phyloP scores from a whole-genome alignment of 306 rosid species.

The Clitoria ternatea region DNA sequence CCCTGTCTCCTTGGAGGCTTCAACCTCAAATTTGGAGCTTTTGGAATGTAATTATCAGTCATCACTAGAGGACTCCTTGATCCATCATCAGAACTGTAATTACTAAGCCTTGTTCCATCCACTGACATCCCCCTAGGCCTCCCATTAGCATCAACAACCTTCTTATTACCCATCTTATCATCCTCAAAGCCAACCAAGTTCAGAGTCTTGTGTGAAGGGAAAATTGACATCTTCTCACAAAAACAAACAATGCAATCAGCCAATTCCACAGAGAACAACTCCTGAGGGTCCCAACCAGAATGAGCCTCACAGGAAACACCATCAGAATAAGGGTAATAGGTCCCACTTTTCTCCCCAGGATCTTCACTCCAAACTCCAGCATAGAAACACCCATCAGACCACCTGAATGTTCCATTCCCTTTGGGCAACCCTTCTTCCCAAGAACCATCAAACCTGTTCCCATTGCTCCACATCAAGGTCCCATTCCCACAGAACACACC shows the following conservation, averaged over 20 bases:
- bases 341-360: slow-evolving; percentile 57
- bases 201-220: slow-evolving; percentile 70
- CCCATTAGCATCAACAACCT: slow-evolving; percentile 30
- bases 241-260: slow-evolving; percentile 42
- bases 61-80: slow-evolving; percentile 30
- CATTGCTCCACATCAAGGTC: slow-evolving; percentile 68
- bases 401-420: slow-evolving; percentile 82
- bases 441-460: slow-evolving; percentile 75
- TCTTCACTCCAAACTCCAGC: slow-evolving; percentile 80
- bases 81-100: slow-evolving; percentile 43
- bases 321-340: slow-evolving; percentile 52
- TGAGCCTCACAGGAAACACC: not conserved
- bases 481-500: slow-evolving; percentile 75
- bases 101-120: slow-evolving; percentile 55
- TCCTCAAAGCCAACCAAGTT: slow-evolving; percentile 37
- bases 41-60: slow-evolving; percentile 30
- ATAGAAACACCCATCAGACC: slow-evolving; percentile 78
- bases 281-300: slow-evolving; percentile 67
- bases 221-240: slow-evolving; percentile 52
- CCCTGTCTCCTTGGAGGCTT: slow-evolving; percentile 69
- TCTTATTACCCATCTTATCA: slow-evolving; percentile 25
- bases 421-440: slow-evolving; percentile 86
- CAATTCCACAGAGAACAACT: slow-evolving; percentile 41
- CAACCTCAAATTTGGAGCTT: slow-evolving; percentile 31
- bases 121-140: slow-evolving; percentile 34